Conservation (phyloP, 2,329 filamentous ascomycete genomes). For the Orbilia quercus region DNA sequence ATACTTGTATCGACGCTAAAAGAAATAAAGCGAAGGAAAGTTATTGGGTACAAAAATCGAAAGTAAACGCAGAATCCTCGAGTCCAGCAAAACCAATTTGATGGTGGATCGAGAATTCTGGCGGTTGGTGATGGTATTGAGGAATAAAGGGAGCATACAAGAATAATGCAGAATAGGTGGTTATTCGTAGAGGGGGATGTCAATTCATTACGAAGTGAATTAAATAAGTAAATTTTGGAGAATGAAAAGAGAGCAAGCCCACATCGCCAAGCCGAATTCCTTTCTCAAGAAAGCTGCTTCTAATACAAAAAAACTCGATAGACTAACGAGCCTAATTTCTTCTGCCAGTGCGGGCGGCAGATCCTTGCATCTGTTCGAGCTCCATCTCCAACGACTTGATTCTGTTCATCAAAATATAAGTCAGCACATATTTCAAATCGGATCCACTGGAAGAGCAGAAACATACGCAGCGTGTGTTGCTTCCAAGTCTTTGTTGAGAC, state of each 20-base stretch:
- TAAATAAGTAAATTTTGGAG: conserved; percentile 37
- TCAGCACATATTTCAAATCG: conserved; percentile 13
- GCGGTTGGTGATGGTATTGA: not conserved
- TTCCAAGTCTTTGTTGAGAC: conserved; percentile 99
- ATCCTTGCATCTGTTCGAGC: conserved; percentile 92
- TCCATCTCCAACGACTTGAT: conserved; percentile 93
- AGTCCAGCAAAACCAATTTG: not conserved
- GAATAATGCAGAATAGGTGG: conserved; percentile 22
- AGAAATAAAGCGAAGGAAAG: conserved; percentile 46
- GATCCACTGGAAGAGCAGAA: not conserved
- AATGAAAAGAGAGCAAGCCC: conserved; percentile 29
- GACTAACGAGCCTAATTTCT: conserved; percentile 73
- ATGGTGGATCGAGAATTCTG: too few species aligned
- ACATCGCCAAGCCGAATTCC: conserved; percentile 37
- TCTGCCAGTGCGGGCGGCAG: conserved; percentile 87
- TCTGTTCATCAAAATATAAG: conserved; percentile 59
- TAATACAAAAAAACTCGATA: conserved; percentile 23
- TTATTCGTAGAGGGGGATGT: conserved; percentile 18
- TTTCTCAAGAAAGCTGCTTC: conserved; percentile 39
- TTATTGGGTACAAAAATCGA: conserved; percentile 45
- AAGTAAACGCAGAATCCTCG: conserved; percentile 26
- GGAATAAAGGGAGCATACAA: conserved; percentile 28
- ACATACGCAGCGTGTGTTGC: conserved; percentile 83
- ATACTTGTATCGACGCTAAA: conserved; percentile 57
- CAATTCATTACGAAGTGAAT: conserved; percentile 47